phyloP scores from a whole-genome alignment of 305 asterid genomes.

The Solanum hybrid region DNA sequence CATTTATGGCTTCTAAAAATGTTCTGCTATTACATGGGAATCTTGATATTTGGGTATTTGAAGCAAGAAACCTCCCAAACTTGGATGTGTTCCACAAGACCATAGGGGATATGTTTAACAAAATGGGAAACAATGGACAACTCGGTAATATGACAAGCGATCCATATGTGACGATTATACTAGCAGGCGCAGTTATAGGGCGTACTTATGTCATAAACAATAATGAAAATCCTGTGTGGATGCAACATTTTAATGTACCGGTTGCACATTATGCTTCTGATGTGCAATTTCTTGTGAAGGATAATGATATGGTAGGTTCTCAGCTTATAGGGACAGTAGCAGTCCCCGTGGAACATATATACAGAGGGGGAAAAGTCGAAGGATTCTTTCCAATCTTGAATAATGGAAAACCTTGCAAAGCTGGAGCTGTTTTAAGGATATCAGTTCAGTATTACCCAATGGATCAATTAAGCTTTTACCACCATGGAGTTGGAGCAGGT shows the following conservation, averaged over 20 bases:
- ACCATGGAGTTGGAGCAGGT: slow-evolving; percentile 15
- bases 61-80: slow-evolving; percentile 21
- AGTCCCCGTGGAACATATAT: slow-evolving; percentile 13
- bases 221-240: slow-evolving; percentile 20
- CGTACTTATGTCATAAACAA: slow-evolving; percentile 16
- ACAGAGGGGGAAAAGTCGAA: slow-evolving; percentile 6
- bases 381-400: slow-evolving; percentile 17
- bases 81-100: slow-evolving; percentile 18
- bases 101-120: slow-evolving; percentile 17
- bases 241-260: slow-evolving; percentile 18
- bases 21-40: slow-evolving; percentile 15
- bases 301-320: slow-evolving; percentile 18
- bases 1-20: slow-evolving; percentile 6
- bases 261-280: slow-evolving; percentile 23
- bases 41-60: slow-evolving; percentile 17
- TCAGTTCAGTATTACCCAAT: slow-evolving; percentile 17
- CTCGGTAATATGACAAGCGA: slow-evolving; percentile 14
- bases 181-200: slow-evolving; percentile 16
- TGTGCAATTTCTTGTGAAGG: slow-evolving; percentile 15
- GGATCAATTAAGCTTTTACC: slow-evolving; percentile 14
- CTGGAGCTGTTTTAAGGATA: slow-evolving; percentile 16
- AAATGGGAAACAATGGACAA: neutral
- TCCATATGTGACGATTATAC: slow-evolving; percentile 15
- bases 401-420: slow-evolving; percentile 17
- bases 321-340: slow-evolving; percentile 19